Percentiles rank a stretch among this genome's conserved stretches.
Evolutionary conservation across 495 filamentous ascomycete genomes (phyloP).

Genomic region (Hypoxylon trugodes): DNA sequence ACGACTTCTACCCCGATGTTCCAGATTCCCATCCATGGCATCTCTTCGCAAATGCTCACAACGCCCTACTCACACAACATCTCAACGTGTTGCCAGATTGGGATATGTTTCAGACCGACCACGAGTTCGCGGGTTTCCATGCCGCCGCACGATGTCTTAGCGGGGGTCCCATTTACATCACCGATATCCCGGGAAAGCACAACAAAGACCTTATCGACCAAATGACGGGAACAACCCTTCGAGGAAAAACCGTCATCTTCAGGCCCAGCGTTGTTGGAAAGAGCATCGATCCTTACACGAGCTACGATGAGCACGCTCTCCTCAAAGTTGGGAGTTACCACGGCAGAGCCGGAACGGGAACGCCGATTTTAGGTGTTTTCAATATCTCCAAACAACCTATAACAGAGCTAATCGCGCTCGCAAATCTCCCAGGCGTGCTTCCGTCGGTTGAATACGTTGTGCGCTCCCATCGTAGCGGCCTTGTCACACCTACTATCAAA

Average conservation of each 20-base stretch:
- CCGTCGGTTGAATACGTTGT: slow-evolving; percentile 68
- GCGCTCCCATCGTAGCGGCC: slow-evolving; percentile 73
- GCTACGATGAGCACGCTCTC: slow-evolving; percentile 74
- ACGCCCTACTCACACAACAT: slow-evolving; percentile 77
- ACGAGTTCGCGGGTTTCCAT: slow-evolving; percentile 81
- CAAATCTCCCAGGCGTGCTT: slow-evolving; percentile 75
- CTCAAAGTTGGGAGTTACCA: slow-evolving; percentile 82
- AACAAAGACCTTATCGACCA: slow-evolving; percentile 75
- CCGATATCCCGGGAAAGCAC: slow-evolving; percentile 85
- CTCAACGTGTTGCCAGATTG: slow-evolving; percentile 77
- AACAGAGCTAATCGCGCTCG: slow-evolving; percentile 72
- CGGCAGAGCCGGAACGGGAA: slow-evolving; percentile 68
- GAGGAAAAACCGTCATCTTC: slow-evolving; percentile 77
- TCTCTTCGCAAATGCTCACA: slow-evolving; percentile 92
- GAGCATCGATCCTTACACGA: slow-evolving; percentile 73
- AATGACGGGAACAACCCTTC: slow-evolving; percentile 73
- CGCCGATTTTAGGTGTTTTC: slow-evolving; percentile 82
- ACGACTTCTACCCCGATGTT: slow-evolving; percentile 91
- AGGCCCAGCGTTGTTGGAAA: slow-evolving; percentile 76
- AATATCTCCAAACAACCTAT: slow-evolving; percentile 69
- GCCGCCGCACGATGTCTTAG: slow-evolving; percentile 89
- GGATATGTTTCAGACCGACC: slow-evolving; percentile 98
- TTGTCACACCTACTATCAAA: slow-evolving; percentile 61
- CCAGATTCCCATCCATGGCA: slow-evolving; percentile 88
- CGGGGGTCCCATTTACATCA: slow-evolving; percentile 93